phyloP scores from a whole-genome alignment of 805 yeast genomes.

The Kazachstania bromeliacearum region DNA sequence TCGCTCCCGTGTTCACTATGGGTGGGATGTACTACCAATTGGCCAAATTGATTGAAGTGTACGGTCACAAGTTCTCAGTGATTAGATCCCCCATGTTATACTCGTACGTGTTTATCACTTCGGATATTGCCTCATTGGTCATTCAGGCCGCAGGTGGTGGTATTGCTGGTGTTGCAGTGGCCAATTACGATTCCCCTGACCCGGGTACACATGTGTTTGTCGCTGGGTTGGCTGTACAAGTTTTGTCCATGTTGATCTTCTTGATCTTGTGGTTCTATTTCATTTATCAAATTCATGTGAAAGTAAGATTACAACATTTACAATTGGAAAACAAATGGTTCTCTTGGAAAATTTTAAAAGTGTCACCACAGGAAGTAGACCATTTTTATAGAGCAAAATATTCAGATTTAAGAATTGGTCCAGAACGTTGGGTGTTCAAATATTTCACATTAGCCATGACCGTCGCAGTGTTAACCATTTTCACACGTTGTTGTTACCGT shows the following conservation, averaged over 20 bases:
- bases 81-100: slow-evolving; percentile 29
- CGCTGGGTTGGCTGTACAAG: slow-evolving; percentile 73
- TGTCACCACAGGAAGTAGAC: slow-evolving; percentile 15
- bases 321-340: slow-evolving; percentile 8
- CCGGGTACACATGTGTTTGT: slow-evolving; percentile 43
- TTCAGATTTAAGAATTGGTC: slow-evolving; percentile 21
- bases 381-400: slow-evolving; percentile 22
- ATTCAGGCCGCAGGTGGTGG: slow-evolving; percentile 78
- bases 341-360: slow-evolving; percentile 10
- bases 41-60: slow-evolving; percentile 56
- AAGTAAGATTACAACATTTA: slow-evolving; percentile 19
- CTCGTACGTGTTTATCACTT: slow-evolving; percentile 52
- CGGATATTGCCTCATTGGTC: slow-evolving; percentile 55
- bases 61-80: slow-evolving; percentile 45
- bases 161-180: slow-evolving; percentile 42
- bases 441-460: slow-evolving; percentile 39
- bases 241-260: slow-evolving; percentile 56
- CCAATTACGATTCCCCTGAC: slow-evolving; percentile 16
- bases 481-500: slow-evolving; percentile 63
- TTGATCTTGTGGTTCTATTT: slow-evolving; percentile 41
- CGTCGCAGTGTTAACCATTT: slow-evolving; percentile 44
- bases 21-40: slow-evolving; percentile 71
- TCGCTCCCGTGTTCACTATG: slow-evolving; percentile 79
- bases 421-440: slow-evolving; percentile 30
- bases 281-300: slow-evolving; percentile 31